Base-by-base conservation (phyloP, 2,329 filamentous ascomycete genomes). In the Pyrenochaeta sp. region DNA sequence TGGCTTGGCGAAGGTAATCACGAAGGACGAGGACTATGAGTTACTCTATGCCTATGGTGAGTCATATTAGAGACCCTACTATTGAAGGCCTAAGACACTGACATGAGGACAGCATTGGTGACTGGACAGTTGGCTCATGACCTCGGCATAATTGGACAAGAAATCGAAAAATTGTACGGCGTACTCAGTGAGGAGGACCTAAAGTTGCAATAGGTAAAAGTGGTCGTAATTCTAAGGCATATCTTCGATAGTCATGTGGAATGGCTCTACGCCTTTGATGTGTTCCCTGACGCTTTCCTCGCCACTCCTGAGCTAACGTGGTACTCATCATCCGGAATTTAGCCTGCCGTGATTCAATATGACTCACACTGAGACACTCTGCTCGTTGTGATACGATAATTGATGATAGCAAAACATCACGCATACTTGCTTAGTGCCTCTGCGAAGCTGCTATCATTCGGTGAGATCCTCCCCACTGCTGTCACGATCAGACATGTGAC, bases 21-120 rank as follows among this genome's bases (percentile, higher is more conserved):
- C 87, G 1, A 87, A 87, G 59, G 90, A 93, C 72, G 85, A 86
- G 58, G 95, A 99, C 71, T 98, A 95, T 73, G 92, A 94, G 59
- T 79, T 98, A 62, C 77, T 98, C 37, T 99, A 98, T 77, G 93
- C 94, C 15, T 99, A 97, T 78, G 91, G 84, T 85, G 70, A 74
- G 82, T 78, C 30, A 30, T 7, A 20, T 27, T 18, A 23, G 17
- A 4, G 9, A 30, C 2, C 21, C 14, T 29, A 30, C 2, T 4
- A 15, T 32, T 27, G 27, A 18, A 44, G 2, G 10, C 51, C 18
- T 51, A 36, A 14, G 2, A 35, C 35, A 47, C 54, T 64, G 49
- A 48, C 57, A 29, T 52, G 9, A 44, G n/a, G 17, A 9, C 51
- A 86, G 85, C 85, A 18, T 75, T 89, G 40, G 86, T 88, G 21